Evolutionary conservation across 2,329 filamentous ascomycete species (phyloP).

Genomic region (Colletotrichum theobromicola): DNA sequence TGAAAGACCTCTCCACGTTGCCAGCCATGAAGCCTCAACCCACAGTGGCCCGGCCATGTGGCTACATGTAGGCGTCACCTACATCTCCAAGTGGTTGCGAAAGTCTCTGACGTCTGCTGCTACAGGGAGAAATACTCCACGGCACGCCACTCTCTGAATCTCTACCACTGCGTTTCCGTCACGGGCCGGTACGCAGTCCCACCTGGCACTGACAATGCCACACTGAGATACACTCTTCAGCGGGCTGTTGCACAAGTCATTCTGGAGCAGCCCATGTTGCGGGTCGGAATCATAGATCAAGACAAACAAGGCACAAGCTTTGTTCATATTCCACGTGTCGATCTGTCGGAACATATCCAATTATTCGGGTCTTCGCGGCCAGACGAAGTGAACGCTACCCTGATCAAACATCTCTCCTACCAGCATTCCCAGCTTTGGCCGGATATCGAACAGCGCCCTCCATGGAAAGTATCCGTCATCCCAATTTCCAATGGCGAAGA

Average conservation of each 20-base stretch:
- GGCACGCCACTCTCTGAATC: slow-evolving; percentile 49
- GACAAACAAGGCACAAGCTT: slow-evolving; percentile 49
- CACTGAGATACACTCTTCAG: slow-evolving; percentile 30
- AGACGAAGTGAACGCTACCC: slow-evolving; percentile 17
- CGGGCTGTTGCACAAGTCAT: slow-evolving; percentile 45
- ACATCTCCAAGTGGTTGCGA: background rate
- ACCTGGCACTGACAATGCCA: background rate
- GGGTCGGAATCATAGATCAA: slow-evolving; percentile 52
- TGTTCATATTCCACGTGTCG: slow-evolving; percentile 45
- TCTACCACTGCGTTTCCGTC: slow-evolving; percentile 52
- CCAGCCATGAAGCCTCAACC: background rate
- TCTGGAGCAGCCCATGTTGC: slow-evolving; percentile 49
- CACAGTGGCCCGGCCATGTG: slow-evolving; percentile 8
- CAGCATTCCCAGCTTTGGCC: slow-evolving; percentile 47
- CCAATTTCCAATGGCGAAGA: background rate
- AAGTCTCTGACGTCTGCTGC: slow-evolving; percentile 3
- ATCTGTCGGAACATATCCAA: slow-evolving; percentile 48
- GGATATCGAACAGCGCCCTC: slow-evolving; percentile 42
- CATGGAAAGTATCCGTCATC: slow-evolving; percentile 51
- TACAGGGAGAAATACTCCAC: slow-evolving; percentile 50
- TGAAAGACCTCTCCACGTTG: background rate
- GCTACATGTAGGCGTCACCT: background rate
- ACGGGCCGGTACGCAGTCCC: slow-evolving; percentile 47
- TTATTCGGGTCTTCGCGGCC: slow-evolving; percentile 30
- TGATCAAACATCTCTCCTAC: slow-evolving; percentile 39